These are phyloP conservation scores for Diplodia sapinea DNA, from an alignment of 2,329 filamentous ascomycete genomes.

Conservation along the genomic window DNA sequence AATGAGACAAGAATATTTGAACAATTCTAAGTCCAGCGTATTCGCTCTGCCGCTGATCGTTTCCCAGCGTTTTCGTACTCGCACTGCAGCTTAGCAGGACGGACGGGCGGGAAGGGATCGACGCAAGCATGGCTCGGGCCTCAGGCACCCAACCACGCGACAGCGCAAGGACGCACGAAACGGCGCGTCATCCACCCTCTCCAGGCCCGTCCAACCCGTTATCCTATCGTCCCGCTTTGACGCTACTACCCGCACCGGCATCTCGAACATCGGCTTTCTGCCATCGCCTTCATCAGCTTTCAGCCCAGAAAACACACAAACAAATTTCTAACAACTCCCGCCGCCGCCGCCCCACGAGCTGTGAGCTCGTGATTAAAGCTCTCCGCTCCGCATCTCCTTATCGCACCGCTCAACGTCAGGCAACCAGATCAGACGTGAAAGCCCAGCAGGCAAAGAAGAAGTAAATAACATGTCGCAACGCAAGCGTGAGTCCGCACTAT, in stretches of 20 bases:
- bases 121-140: slow-evolving; percentile 16
- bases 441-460: no score
- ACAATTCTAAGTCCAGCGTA: not conserved
- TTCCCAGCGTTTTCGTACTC: not conserved
- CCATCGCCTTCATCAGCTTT: not conserved
- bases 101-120: not conserved
- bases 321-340: not conserved
- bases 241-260: not conserved
- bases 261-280: not conserved
- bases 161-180: not conserved
- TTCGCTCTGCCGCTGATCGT: not conserved
- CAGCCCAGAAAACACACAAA: not conserved
- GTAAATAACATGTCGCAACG: not conserved
- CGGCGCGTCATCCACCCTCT: not conserved
- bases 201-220: not conserved
- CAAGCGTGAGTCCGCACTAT: not conserved
- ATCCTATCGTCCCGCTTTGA: not conserved
- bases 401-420: not conserved
- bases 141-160: not conserved
- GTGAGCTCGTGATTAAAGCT: not conserved
- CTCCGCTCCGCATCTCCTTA: not conserved
- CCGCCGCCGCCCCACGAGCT: not conserved
- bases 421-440: not conserved
- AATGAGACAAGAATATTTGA: not conserved
- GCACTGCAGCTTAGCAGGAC: not conserved